Evolutionary conservation across 305 asterid species (phyloP).

Genomic region (Fraxinus nigra): DNA sequence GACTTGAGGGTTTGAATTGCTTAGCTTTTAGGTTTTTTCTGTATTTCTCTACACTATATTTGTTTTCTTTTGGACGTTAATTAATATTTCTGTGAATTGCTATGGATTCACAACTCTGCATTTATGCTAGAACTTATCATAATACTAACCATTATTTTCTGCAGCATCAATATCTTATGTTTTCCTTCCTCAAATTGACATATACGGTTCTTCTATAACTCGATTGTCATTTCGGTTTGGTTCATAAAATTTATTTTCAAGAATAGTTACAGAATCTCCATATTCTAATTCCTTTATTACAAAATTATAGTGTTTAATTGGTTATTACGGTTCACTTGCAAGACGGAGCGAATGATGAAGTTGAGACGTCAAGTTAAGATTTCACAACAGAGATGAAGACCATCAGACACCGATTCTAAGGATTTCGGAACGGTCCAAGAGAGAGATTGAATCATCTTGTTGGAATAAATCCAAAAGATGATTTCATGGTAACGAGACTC

Average conservation of each 20-base stretch:
- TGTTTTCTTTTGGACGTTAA: not conserved
- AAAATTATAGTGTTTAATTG: not conserved
- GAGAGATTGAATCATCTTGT: too few species aligned
- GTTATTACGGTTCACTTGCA: not conserved
- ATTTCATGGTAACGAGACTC: not conserved
- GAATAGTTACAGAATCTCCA: not conserved
- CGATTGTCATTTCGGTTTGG: not conserved
- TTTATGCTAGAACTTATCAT: not conserved
- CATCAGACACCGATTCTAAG: too few species aligned
- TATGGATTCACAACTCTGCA: not conserved
- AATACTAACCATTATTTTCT: not conserved
- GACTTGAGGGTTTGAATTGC: slow-evolving; percentile 5
- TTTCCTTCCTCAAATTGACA: too few species aligned
- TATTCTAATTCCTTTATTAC: not conserved
- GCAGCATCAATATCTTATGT: not conserved
- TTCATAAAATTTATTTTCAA: not conserved
- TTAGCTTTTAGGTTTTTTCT: not conserved
- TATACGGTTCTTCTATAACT: not conserved
- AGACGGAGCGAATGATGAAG: too few species aligned
- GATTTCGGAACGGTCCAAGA: too few species aligned
- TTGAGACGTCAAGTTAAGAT: too few species aligned
- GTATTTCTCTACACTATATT: not conserved
- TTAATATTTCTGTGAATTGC: not conserved
- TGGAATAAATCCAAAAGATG: not conserved
- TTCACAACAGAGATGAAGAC: too few species aligned